Base-by-base conservation (phyloP, 768 basidiomycete genomes). In the Psilocybe cubensis region DNA sequence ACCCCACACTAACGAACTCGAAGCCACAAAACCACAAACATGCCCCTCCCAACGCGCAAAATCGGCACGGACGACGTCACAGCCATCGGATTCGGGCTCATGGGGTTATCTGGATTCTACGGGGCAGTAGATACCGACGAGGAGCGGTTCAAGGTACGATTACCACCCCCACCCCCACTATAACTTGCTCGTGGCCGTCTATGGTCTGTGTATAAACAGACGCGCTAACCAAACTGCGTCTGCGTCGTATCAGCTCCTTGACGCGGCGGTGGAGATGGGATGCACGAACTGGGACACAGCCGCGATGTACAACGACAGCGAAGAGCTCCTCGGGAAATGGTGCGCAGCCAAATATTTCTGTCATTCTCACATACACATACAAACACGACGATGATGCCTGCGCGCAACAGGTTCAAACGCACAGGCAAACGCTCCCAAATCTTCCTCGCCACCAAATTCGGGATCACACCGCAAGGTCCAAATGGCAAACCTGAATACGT, bases 371-470 rank as follows among this genome's bases (percentile, higher is more conserved):
- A 20, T 21, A n/a, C n/a, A 11, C n/a, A n/a, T n/a, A n/a, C n/a
- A n/a, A n/a, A n/a, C n/a, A n/a, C n/a, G n/a, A n/a, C n/a, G n/a
- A n/a, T n/a, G n/a, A 28, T n/a, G 5, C n/a, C 8, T 17, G 14
- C 7, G 12, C 12, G 12, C 5, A 38, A 38, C 20, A 70, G 83
- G 83, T 81, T 86, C 66, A 74, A 78, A 58, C 68, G 72, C 11
- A 83, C 79, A 2, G 83, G 83, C 2, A 81, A 80, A 52, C 73
- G 83, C 40, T 58, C 72, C 18, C 73, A 82, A 29, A 83, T 86
- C 25, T 89, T 88, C 71, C 74, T 89, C 14, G 84, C 85, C 3
- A 87, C 85, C 14, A 89, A 89, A 58, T 72, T 68, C 31, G 68
- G 74, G 12, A 38, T 40, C 11, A 50, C 59, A 20, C 24, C 64